Base-by-base conservation (phyloP, 2,329 filamentous ascomycete genomes). In the Beauveria pseudobassiana region DNA sequence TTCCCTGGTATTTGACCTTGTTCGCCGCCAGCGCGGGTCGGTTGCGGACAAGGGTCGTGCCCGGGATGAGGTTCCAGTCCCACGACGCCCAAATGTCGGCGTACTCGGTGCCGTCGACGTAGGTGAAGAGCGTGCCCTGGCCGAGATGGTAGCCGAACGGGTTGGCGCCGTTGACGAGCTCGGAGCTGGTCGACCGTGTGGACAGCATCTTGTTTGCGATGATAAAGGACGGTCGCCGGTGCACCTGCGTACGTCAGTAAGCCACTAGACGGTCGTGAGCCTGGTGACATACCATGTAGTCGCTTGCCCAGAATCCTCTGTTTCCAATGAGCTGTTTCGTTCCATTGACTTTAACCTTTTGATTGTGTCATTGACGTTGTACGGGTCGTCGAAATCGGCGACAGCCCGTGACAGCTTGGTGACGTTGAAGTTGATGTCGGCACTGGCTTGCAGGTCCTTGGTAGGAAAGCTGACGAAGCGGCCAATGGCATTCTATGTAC, bases 1-100 rank as follows among this genome's bases (percentile, higher is more conserved):
- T 59, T 10, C 67, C 67, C 8, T 22, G 7, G 12, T 64, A 58
- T 12, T 60, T 63, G 10, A 63, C 61, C 7, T 42, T 48, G 8
- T 46, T 42, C 22, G 61, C 45, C 2, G 63, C 26, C 2, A 64
- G 61, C 9, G 56, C 54, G 2, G 66, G 65, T n/a, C 54, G 54
- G n/a, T 66, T 63, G 22, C 63, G 65, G 6, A 66, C 56, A 1
- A 64, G 59, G 8, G 67, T 69, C 10, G 65, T 67, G 28, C 67
- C 67, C 2, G 67, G 67, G 7, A 69, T 51, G 6, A 69, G 65
- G 45, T 66, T 66, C 67, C 67, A 68, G 64, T 68, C 66, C 66
- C 66, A 67, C 2, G 65, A 63, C 18, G 51, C 65, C 64, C 65
- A 63, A 8, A 68, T 67, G 61, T 69, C 67, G 38, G 63, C 64